Conservation (phyloP, 768 basidiomycete species). For the Tricholoma terreum region DNA sequence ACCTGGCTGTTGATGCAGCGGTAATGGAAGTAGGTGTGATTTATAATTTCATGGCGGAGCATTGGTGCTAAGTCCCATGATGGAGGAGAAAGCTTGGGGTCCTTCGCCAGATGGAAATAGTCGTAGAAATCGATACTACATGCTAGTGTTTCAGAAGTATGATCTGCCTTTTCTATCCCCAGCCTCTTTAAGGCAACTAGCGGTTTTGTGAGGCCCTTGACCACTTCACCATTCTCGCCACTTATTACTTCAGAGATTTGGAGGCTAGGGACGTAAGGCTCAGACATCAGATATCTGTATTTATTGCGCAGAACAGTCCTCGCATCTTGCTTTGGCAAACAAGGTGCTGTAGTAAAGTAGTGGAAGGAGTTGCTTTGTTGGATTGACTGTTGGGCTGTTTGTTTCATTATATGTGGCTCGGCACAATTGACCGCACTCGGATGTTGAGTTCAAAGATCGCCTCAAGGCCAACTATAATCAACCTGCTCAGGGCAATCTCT, state of each 20-base stretch:
- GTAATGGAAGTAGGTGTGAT: slow-evolving; percentile 1
- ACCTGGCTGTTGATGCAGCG: neutral
- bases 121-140: neutral
- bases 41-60: neutral
- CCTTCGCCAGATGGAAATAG: neutral
- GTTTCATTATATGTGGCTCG: neutral
- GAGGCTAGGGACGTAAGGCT: neutral
- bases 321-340: neutral
- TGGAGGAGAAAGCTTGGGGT: neutral
- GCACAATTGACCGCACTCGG: no score
- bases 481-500: no score
- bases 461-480: no score
- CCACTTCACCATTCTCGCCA: neutral
- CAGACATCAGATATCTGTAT: neutral
- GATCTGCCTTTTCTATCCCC: neutral
- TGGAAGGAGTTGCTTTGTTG: neutral
- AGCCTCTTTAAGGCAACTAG: neutral
- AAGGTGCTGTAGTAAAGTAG: neutral
- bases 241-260: neutral
- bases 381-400: neutral
- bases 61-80: slow-evolving; percentile 1
- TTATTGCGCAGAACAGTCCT: neutral
- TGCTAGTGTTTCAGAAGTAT: neutral
- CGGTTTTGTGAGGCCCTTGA: neutral
- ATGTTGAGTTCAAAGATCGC: no score